These are phyloP conservation scores for Ophiostoma himal-ulmi DNA, from an alignment of 2,329 filamentous ascomycete genomes.

Conservation along the genomic window DNA sequence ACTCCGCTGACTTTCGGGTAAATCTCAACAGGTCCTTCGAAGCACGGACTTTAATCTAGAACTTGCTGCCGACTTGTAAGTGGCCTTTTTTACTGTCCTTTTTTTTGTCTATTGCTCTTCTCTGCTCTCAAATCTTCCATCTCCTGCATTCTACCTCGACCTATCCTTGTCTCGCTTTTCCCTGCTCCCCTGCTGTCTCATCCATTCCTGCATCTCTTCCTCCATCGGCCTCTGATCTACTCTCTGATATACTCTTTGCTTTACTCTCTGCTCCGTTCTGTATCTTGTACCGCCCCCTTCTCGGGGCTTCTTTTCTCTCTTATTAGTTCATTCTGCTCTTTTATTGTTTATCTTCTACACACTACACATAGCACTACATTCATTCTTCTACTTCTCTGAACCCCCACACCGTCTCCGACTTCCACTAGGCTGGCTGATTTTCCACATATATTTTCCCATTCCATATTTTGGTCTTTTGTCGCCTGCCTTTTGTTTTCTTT, in stretches of 20 bases:
- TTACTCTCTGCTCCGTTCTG: neutral
- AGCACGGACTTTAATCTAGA: conserved; percentile 46
- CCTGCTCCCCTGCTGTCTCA: conserved; percentile 11
- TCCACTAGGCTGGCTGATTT: neutral
- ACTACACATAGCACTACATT: neutral
- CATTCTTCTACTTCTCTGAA: neutral
- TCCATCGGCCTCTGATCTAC: neutral
- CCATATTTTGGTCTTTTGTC: neutral
- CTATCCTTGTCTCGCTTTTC: conserved; percentile 20
- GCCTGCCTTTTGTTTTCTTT: neutral
- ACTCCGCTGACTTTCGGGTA: conserved; percentile 24
- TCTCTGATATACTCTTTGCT: too few species aligned
- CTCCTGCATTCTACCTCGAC: conserved; percentile 22
- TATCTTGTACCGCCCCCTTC: neutral
- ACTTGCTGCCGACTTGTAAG: conserved; percentile 53
- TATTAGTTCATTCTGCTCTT: neutral
- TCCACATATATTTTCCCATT: neutral
- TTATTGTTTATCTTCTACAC: conserved; percentile 6
- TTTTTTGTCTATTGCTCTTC: neutral
- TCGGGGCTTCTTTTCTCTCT: conserved; percentile 11
- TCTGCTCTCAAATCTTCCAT: neutral
- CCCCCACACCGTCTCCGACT: conserved; percentile 7
- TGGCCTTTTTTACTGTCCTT: conserved; percentile 28
- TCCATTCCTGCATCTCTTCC: neutral
- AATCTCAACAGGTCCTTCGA: conserved; percentile 42